A percentile compares a stretch with the other conserved stretches of the same genome.
Evolutionary conservation across 306 rosid species (phyloP).

Genomic region (Vigna hirtella): DNA sequence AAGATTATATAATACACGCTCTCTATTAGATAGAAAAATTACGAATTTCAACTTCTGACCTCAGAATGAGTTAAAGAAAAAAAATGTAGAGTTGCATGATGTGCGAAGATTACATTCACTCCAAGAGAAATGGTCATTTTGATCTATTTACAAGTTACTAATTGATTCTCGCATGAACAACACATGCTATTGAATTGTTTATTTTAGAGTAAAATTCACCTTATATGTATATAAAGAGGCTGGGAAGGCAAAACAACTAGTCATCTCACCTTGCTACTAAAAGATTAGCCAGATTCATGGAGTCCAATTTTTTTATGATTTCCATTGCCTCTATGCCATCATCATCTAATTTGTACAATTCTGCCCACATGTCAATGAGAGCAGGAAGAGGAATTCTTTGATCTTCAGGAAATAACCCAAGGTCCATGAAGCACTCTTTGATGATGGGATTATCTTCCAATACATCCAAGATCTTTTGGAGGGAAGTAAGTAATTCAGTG

Average conservation of each 20-base stretch:
- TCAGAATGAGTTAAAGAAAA: neutral
- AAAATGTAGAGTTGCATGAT: neutral
- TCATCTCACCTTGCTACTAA: constrained; percentile 58
- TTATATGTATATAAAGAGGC: neutral
- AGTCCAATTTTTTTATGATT: constrained; percentile 42
- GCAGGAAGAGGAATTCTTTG: constrained; percentile 57
- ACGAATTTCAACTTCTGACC: constrained; percentile 6
- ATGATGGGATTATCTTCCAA: constrained; percentile 45
- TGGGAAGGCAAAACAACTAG: neutral
- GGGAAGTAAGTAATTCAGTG: constrained; percentile 47
- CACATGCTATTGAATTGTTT: constrained; percentile 3
- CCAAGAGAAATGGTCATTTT: neutral
- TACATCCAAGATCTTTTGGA: constrained; percentile 55
- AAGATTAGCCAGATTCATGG: constrained; percentile 55
- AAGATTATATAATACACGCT: neutral
- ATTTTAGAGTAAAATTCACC: neutral
- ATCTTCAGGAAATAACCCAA: constrained; percentile 73
- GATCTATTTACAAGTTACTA: neutral
- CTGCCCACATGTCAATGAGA: constrained; percentile 67
- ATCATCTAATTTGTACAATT: constrained; percentile 54
- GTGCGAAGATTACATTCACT: neutral
- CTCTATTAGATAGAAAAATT: neutral
- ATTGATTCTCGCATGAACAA: neutral
- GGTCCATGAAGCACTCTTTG: constrained; percentile 78
- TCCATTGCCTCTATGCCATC: constrained; percentile 44